A percentile compares a stretch with the other conserved stretches of the same genome.
phyloP scores from a whole-genome alignment of 768 basidiomycete species.

The Lentinus brumalis region DNA sequence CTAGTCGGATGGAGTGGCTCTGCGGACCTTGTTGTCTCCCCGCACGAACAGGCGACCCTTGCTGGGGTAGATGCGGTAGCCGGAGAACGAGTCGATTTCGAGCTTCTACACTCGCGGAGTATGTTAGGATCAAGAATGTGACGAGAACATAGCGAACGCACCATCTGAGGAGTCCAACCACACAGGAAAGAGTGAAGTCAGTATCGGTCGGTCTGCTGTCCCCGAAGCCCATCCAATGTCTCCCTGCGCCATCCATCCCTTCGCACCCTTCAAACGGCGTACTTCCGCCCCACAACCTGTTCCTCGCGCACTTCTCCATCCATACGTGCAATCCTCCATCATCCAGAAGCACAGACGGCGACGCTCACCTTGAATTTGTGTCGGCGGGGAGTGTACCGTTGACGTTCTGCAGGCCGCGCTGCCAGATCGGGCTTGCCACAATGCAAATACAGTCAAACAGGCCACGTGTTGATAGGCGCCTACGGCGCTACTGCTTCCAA shows the following conservation, averaged over 20 bases:
- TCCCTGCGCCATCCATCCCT: slow-evolving; percentile 12
- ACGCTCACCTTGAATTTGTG: slow-evolving; percentile 22
- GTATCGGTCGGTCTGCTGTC: not conserved
- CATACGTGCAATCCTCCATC: not conserved
- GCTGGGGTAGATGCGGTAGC: slow-evolving; percentile 96
- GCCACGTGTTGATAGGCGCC: slow-evolving; percentile 11
- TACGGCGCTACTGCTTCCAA: not conserved
- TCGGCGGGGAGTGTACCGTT: slow-evolving; percentile 15
- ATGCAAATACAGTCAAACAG: slow-evolving; percentile 4
- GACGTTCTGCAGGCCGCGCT: slow-evolving; percentile 13
- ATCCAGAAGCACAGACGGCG: slow-evolving; percentile 1
- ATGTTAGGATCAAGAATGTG: not conserved
- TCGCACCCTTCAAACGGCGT: not conserved
- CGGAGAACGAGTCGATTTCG: slow-evolving; percentile 98
- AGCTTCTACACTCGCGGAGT: slow-evolving; percentile 69
- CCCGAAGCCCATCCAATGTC: slow-evolving; percentile 6
- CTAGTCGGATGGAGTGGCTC: not conserved
- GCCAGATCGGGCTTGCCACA: slow-evolving; percentile 13
- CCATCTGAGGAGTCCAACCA: slow-evolving; percentile 8
- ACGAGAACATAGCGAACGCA: not conserved
- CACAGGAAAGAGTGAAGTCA: not conserved
- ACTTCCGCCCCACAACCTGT: not conserved
- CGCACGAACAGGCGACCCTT: slow-evolving; percentile 96
- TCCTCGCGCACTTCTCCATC: not conserved
- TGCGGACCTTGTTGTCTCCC: slow-evolving; percentile 88